A percentile compares a stretch with the other conserved stretches of the same genome.
Evolutionary conservation across 768 basidiomycete genomes (phyloP).

Genomic region (Kwoniella sp.): DNA sequence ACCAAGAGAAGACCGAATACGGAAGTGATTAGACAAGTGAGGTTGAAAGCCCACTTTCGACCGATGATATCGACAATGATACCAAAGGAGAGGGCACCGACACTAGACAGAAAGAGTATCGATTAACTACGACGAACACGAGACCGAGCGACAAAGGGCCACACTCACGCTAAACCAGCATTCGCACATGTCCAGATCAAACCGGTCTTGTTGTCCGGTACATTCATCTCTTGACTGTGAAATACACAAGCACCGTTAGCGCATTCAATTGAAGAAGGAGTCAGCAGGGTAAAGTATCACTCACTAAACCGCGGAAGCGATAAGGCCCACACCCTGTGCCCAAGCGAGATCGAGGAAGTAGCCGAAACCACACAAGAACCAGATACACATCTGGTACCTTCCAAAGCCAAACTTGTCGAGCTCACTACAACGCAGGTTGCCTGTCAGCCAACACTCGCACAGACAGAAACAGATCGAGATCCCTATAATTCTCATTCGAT

Average conservation of each 20-base stretch:
- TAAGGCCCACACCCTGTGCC: conserved; percentile 55
- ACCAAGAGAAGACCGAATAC: conserved; percentile 55
- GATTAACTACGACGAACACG: conserved; percentile 7
- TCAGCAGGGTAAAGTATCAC: conserved; percentile 20
- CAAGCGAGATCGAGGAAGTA: conserved; percentile 56
- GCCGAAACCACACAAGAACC: conserved; percentile 56
- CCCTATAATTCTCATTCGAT: background rate
- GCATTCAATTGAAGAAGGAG: no score
- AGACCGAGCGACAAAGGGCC: background rate
- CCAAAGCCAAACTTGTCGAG: conserved; percentile 52
- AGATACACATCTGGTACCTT: conserved; percentile 54
- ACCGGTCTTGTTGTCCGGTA: conserved; percentile 25
- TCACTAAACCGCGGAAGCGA: conserved; percentile 45
- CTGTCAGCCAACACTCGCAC: background rate
- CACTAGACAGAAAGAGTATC: conserved; percentile 16
- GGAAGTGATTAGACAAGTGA: conserved; percentile 56
- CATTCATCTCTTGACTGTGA: conserved; percentile 43
- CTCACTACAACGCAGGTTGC: conserved; percentile 30
- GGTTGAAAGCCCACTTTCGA: conserved; percentile 57
- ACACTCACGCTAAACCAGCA: conserved; percentile 48
- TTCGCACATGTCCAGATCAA: conserved; percentile 54
- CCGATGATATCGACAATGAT: conserved; percentile 56
- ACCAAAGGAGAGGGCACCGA: conserved; percentile 55
- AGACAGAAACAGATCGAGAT: background rate
- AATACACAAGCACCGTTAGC: background rate